These are phyloP conservation scores for Solanum chiquidenum DNA, from an alignment of 257 asterid genomes.

Conservation along the genomic window DNA sequence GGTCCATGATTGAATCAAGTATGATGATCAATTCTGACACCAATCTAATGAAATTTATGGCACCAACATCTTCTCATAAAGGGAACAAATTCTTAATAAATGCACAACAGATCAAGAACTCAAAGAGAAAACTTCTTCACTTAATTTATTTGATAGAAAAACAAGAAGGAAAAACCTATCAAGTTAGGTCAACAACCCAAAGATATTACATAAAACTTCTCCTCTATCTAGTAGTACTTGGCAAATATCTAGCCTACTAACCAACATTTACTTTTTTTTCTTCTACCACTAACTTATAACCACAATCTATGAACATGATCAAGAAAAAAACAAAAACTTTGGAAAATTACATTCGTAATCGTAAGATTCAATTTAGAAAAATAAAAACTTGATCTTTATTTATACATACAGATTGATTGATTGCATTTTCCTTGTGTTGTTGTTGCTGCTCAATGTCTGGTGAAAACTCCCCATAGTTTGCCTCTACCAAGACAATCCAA, in stretches of 20 bases:
- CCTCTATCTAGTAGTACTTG: background rate
- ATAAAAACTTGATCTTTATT: slow-evolving; percentile 6
- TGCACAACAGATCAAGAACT: background rate
- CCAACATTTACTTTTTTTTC: background rate
- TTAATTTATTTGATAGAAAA: slow-evolving; percentile 7
- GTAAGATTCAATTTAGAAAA: background rate
- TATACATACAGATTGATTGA: slow-evolving; percentile 21
- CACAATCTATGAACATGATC: slow-evolving; percentile 31
- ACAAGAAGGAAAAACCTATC: slow-evolving; percentile 3
- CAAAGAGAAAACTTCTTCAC: slow-evolving; percentile 5
- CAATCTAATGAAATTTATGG: background rate
- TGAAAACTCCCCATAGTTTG: slow-evolving; percentile 72
- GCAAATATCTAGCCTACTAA: background rate
- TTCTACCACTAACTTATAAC: slow-evolving; percentile 7
- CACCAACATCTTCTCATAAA: background rate
- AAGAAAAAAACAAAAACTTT: background rate
- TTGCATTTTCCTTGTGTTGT: background rate
- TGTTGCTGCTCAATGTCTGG: slow-evolving; percentile 13
- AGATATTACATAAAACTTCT: background rate
- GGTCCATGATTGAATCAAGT: background rate
- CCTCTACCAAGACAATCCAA: slow-evolving; percentile 49
- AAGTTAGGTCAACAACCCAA: slow-evolving; percentile 21
- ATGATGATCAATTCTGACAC: background rate
- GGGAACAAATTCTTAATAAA: background rate
- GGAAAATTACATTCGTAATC: background rate